These are phyloP conservation scores for Fusarium poae DNA, from an alignment of 2,329 filamentous ascomycete genomes.

Conservation along the genomic window DNA sequence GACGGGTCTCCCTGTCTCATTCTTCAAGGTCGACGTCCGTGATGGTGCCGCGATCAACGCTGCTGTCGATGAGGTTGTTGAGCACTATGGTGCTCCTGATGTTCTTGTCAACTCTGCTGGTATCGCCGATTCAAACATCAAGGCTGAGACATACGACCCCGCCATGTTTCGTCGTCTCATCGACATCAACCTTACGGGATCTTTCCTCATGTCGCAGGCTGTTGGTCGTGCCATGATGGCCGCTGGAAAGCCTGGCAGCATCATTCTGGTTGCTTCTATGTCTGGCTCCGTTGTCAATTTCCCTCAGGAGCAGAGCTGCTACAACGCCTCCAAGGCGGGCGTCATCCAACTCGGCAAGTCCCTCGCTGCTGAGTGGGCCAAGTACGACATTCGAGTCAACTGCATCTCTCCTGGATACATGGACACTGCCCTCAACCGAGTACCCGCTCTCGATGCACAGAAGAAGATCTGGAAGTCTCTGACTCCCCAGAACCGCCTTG, in stretches of 20 bases:
- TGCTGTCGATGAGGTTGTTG: conserved; percentile 74
- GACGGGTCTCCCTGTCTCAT: conserved; percentile 79
- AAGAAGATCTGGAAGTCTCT: conserved; percentile 84
- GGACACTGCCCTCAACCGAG: conserved; percentile 85
- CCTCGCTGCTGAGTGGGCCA: conserved; percentile 86
- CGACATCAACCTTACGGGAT: conserved; percentile 85
- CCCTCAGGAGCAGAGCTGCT: conserved; percentile 85
- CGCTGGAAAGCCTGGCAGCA: conserved; percentile 76
- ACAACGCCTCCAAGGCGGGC: conserved; percentile 87
- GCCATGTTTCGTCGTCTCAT: conserved; percentile 83
- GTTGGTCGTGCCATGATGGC: conserved; percentile 79
- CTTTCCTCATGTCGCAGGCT: conserved; percentile 82
- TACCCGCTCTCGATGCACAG: conserved; percentile 81
- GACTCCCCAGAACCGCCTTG: conserved; percentile 80
- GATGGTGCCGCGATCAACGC: conserved; percentile 77
- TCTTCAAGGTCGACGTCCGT: conserved; percentile 84
- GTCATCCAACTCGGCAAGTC: conserved; percentile 84
- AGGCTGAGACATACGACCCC: conserved; percentile 80
- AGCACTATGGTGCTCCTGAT: conserved; percentile 76
- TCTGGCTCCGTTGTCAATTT: conserved; percentile 88
- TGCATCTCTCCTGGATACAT: conserved; percentile 88
- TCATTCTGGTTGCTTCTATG: conserved; percentile 84
- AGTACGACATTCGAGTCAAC: conserved; percentile 85
- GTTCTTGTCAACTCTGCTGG: conserved; percentile 85
- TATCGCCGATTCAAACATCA: conserved; percentile 87